Evolutionary conservation across 2,329 filamentous ascomycete species (phyloP), one percentile per base, ranked within the genome.

Genomic region (Stagonosporopsis vannaccii): DNA sequence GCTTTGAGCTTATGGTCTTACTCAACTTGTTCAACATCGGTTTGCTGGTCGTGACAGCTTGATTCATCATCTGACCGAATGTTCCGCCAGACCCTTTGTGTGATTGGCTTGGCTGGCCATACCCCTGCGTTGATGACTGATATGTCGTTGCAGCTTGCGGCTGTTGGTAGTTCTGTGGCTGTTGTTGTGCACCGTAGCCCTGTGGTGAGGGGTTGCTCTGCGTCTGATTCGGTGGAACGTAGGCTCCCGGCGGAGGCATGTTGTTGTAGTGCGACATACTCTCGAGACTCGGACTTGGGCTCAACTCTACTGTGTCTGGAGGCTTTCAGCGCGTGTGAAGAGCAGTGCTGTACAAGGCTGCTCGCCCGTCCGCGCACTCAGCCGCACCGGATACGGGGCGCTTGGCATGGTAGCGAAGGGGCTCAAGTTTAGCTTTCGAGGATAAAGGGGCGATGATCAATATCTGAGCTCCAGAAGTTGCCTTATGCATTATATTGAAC

Each of bases 11-110:
- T 23, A 75, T 72, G 8, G 68, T 70, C 65, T 75, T 75, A 40
- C 69, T 65, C 35, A 75, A 45, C 56, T 75, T 75, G 52, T 74
- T 68, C 46, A 74, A 28, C 66, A 75, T 71, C 1, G 73, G 73
- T 58, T 74, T 75, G n/a, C 70, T 63, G 0, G 67, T 73, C 2
- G 70, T 72, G 8, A 75, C 70, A 2, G 72, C 73, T 52, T 75
- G 72, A 28, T 75, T 71, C 59, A 75, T 61, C 61, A 73, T 73
- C 32, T 68, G 62, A 1, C 70, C 70, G 39, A 75, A 68, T 5
- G 58, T 56, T 0, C 64, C 67, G 2, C 57, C 41, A 22, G 13
- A 3, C 30, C 59, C 43, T 57, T 70, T 73, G 11, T 68, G 59
- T 11, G 59, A 30, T 22, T 65, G 59, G 23, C 45, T 53, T 6